Base-by-base conservation (phyloP, 202 grass and related monocot species). In the Setaria viridis region DNA sequence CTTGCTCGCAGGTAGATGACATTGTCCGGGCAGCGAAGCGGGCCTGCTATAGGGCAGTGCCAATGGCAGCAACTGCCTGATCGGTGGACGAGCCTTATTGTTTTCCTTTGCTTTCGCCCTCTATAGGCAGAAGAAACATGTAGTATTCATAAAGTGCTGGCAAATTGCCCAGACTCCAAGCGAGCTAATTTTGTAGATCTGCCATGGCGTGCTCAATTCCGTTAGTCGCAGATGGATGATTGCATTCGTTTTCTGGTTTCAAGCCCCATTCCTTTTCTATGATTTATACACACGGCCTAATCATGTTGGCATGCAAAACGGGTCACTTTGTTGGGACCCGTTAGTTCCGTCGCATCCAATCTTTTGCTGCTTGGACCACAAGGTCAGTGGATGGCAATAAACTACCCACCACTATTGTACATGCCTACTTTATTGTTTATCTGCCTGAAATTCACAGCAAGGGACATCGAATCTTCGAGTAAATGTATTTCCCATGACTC, bases 21-120 rank as follows among this genome's bases (percentile, higher is more conserved):
- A 93, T 99, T 46, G 94, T 96, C 54, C 93, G 97, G 65, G 94
- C 97, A 49, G 94, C 90, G 15, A 96, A 95, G 85, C 90, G 97
- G 5, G 88, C 88, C 12, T 99, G 94, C 84, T 99, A 94, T 77
- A 91, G 97, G 72, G 90, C 94, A 11, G 87, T 86, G 8, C 91
- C 90, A 20, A 87, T 99, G 84, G 87, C 97, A 53, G 97, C 94
- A 50, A 81, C 93, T 2, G 97, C 97, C 82, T 99, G 48, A 58
- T 80, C 32, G 10, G 67, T 58, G 7, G 25, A 33, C 56, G 16
- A 17, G 3, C 29, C 20, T 70, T 88, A 42, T 15, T 37, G 42
- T 25, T 12, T 21, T 32, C 9, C 43, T 19, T 77, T 37, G 77
- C 11, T 85, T 82, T 75, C 33, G 6, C 19, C 34, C 1, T 59